Conservation (phyloP, 441 rosid genomes). For the Capsella rubella region DNA sequence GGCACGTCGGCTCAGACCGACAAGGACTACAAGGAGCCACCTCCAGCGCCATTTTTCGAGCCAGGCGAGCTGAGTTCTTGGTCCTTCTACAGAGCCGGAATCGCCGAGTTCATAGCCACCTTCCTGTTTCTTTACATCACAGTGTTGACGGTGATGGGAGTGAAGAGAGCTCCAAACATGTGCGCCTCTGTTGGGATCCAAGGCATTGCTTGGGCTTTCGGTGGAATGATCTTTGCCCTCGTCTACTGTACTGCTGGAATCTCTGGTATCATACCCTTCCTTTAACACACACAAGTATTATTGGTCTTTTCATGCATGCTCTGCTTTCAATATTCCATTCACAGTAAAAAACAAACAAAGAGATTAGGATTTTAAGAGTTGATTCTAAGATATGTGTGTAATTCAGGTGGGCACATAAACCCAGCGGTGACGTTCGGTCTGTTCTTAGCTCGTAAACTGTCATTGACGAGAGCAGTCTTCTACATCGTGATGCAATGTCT, state of each 20-base stretch:
- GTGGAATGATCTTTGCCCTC: constrained; percentile 96
- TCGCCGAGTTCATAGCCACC: constrained; percentile 92
- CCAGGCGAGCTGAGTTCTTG: constrained; percentile 69
- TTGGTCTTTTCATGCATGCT: background rate
- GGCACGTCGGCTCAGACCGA: constrained; percentile 50
- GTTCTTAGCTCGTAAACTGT: constrained; percentile 66
- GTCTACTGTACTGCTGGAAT: constrained; percentile 96
- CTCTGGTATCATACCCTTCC: constrained; percentile 54
- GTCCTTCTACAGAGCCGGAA: constrained; percentile 90
- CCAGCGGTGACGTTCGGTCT: constrained; percentile 76
- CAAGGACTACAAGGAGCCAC: constrained; percentile 89
- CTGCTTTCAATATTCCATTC: background rate
- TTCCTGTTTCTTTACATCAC: constrained; percentile 76
- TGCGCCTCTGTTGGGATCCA: constrained; percentile 83
- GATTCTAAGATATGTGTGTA: too few species aligned
- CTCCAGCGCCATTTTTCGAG: constrained; percentile 82
- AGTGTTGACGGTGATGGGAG: constrained; percentile 87
- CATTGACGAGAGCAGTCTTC: constrained; percentile 67
- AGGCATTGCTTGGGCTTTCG: constrained; percentile 96
- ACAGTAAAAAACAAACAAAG: too few species aligned
- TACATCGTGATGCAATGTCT: constrained; percentile 77
- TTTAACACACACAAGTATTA: background rate
- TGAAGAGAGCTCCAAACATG: constrained; percentile 54
- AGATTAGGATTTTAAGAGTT: too few species aligned
- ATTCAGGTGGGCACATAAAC: constrained; percentile 70